Conservation (phyloP, 345 rosid species). For the Aquilaria yunnanensis region DNA sequence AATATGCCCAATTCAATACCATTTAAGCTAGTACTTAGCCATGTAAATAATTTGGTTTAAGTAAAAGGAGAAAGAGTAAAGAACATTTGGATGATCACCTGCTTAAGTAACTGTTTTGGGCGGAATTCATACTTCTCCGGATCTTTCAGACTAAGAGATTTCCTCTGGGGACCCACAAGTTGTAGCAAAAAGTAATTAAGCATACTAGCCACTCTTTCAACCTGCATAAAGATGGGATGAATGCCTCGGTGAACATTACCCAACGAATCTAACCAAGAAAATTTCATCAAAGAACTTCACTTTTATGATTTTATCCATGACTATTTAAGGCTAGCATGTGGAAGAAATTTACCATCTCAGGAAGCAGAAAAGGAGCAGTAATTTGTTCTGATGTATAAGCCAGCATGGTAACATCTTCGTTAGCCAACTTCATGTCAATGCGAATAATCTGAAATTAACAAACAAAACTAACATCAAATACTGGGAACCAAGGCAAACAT, state of each 20-base stretch:
- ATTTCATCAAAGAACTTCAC: neutral
- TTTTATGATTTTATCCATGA: no score
- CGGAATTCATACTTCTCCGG: constrained; percentile 98
- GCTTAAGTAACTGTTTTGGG: constrained; percentile 88
- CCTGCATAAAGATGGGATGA: constrained; percentile 35
- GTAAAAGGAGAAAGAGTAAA: neutral
- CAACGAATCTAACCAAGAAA: neutral
- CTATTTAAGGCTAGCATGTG: neutral
- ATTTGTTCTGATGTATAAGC: constrained; percentile 95
- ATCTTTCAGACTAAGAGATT: constrained; percentile 81
- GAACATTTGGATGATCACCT: constrained; percentile 28
- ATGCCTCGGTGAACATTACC: constrained; percentile 1
- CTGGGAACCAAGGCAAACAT: no score
- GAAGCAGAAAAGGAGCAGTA: constrained; percentile 90
- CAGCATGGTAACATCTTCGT: constrained; percentile 94
- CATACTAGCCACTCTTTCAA: constrained; percentile 97
- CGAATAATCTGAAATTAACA: constrained; percentile 62
- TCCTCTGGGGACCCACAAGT: constrained; percentile 96
- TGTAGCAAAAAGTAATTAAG: constrained; percentile 93
- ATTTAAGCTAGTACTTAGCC: no score
- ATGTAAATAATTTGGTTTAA: no score
- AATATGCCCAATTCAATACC: no score
- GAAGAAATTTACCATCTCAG: constrained; percentile 78
- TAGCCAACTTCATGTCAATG: constrained; percentile 96
- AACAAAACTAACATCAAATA: neutral